Evolutionary conservation across 768 basidiomycete species (phyloP).

Genomic region (Fistulinella prunicolor): DNA sequence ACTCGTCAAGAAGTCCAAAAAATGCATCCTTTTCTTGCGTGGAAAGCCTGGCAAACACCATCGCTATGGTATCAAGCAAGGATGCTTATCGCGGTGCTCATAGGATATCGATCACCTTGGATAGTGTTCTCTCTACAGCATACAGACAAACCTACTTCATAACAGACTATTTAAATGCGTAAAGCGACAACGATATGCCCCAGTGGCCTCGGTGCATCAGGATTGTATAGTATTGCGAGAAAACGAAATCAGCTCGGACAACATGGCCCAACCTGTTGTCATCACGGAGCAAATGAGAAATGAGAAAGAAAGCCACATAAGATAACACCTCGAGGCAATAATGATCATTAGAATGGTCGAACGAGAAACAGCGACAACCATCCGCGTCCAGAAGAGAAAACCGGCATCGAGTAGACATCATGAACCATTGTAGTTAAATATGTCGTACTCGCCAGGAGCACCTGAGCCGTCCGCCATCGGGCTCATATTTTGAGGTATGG

Average conservation of each 20-base stretch:
- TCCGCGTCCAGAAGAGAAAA: slow-evolving; percentile 17
- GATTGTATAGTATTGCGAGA: slow-evolving; percentile 20
- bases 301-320: slow-evolving; percentile 13
- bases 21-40: slow-evolving; percentile 76
- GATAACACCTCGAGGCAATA: slow-evolving; percentile 27
- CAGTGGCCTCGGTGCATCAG: slow-evolving; percentile 10
- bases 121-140: slow-evolving; percentile 26
- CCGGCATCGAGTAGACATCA: slow-evolving; percentile 19
- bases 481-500: slow-evolving; percentile 45
- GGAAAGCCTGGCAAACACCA: slow-evolving; percentile 72
- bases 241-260: slow-evolving; percentile 1
- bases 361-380: slow-evolving; percentile 16
- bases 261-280: background rate
- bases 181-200: slow-evolving; percentile 16
- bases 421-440: slow-evolving; percentile 57
- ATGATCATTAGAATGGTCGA: slow-evolving; percentile 20
- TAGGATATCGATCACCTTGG: slow-evolving; percentile 2
- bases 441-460: slow-evolving; percentile 47
- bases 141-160: slow-evolving; percentile 31
- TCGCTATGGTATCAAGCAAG: slow-evolving; percentile 25
- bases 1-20: slow-evolving; percentile 81
- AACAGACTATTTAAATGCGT: slow-evolving; percentile 24
- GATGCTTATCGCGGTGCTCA: background rate
- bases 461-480: slow-evolving; percentile 42
- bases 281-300: slow-evolving; percentile 6